Base-by-base conservation (phyloP, 1,139 yeast genomes). In the Pichiaceae sp. region DNA sequence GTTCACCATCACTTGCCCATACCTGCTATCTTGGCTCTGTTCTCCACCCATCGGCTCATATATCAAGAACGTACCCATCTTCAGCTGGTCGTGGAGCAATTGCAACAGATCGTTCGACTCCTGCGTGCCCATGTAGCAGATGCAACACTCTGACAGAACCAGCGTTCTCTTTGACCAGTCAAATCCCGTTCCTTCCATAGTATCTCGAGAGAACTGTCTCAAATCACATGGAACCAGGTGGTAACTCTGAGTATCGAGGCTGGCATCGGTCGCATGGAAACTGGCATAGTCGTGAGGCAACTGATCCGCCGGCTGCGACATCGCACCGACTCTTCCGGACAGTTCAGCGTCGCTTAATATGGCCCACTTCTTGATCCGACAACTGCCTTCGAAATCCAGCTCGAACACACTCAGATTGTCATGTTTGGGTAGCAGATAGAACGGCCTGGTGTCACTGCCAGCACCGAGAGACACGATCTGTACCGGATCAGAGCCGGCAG, bases 381-480 rank as follows among this genome's bases (percentile, higher is more conserved):
- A 70, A 2, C 86, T 72, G 20, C 68, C 77, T 1, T 70, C 66
- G 51, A 84, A 89, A 57, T 91, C 98, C 18, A 86, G 54, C 54
- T 91, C 98, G 37, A 79, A 67, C 52, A 77, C 81, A 3, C 58
- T 55, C 29, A 79, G 46, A 24, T 54, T 50, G 2, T 51, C 5
- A 31, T 47, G 37, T n/a, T 50, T 33, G 3, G 56, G 48, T 33
- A 83, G 55, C 3, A 76, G 40, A 4, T 64, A 56, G 51, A 85
- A 84, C 5, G 74, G 69, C 41, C 97, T 60, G 1, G 96, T 78
- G 57, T 91, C 98, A n/a, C 94, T 83, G 1, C 98, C 98, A n/a
- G 96, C 85, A 0, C 98, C 98, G 17, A 91, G 59, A 4, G 93
- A 86, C 0, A 91, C 60, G 9, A 91, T 72, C 53, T 87, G 95